Evolutionary conservation across 768 basidiomycete genomes (phyloP).

Genomic region (Hypholoma fasciculare): DNA sequence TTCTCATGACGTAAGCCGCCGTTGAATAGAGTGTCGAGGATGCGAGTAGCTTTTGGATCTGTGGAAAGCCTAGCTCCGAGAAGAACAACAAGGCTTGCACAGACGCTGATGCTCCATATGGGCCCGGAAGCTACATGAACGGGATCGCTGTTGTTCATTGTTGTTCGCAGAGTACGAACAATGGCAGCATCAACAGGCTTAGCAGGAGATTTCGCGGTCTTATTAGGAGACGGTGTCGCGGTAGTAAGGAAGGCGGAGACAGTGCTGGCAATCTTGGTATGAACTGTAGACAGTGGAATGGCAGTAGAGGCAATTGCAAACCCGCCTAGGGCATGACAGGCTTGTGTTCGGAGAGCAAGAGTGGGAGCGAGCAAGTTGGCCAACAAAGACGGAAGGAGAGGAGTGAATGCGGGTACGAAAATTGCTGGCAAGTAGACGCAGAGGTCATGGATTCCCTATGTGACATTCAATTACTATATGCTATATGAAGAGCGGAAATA

Average conservation of each 20-base stretch:
- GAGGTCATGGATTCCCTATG: slow-evolving; percentile 73
- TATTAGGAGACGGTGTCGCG: slow-evolving; percentile 34
- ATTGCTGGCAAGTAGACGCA: slow-evolving; percentile 59
- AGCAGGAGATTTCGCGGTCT: slow-evolving; percentile 29
- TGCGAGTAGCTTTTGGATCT: slow-evolving; percentile 42
- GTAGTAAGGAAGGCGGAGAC: slow-evolving; percentile 51
- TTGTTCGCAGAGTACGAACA: slow-evolving; percentile 65
- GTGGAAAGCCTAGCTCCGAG: slow-evolving; percentile 55
- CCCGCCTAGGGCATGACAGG: slow-evolving; percentile 75
- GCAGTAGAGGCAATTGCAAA: slow-evolving; percentile 55
- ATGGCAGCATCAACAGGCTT: slow-evolving; percentile 50
- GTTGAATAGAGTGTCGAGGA: slow-evolving; percentile 49
- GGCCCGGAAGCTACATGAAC: slow-evolving; percentile 71
- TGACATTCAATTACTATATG: slow-evolving; percentile 1
- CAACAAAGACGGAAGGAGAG: slow-evolving; percentile 59
- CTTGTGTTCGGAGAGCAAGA: slow-evolving; percentile 64
- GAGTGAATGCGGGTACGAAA: slow-evolving; percentile 68
- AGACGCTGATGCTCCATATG: slow-evolving; percentile 72
- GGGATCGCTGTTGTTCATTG: slow-evolving; percentile 55
- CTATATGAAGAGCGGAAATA: slow-evolving; percentile 5
- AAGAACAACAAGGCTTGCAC: slow-evolving; percentile 67
- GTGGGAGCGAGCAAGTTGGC: slow-evolving; percentile 64
- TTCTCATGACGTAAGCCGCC: slow-evolving; percentile 62
- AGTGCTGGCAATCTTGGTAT: slow-evolving; percentile 51
- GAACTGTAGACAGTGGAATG: slow-evolving; percentile 46